Evolutionary conservation across 768 basidiomycete genomes (phyloP).

Genomic region (Hortiboletus flavorubellus): DNA sequence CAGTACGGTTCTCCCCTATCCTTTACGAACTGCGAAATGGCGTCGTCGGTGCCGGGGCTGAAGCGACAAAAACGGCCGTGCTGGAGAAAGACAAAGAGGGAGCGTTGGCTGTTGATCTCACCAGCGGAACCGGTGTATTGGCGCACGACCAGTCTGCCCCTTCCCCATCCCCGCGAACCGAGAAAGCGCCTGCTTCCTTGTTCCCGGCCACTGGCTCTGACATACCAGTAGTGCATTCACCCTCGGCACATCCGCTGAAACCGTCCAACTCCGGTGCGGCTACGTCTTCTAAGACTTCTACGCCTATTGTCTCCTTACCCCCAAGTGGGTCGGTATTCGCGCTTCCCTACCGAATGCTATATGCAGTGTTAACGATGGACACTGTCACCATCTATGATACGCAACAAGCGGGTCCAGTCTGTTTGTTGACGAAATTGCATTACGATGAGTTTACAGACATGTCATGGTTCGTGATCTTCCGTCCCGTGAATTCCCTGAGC

Average conservation of each 20-base stretch:
- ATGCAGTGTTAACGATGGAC: slow-evolving; percentile 96
- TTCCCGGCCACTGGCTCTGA: slow-evolving; percentile 8
- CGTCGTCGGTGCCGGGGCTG: slow-evolving; percentile 35
- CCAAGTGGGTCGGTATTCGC: slow-evolving; percentile 69
- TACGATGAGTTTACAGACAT: slow-evolving; percentile 98
- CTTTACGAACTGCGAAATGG: slow-evolving; percentile 84
- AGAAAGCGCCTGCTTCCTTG: slow-evolving; percentile 16
- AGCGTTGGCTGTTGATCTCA: slow-evolving; percentile 56
- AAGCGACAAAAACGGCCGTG: slow-evolving; percentile 53
- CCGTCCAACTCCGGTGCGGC: slow-evolving; percentile 10
- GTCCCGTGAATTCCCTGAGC: background rate
- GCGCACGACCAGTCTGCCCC: slow-evolving; percentile 8
- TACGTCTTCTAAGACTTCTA: slow-evolving; percentile 22
- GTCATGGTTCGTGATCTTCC: slow-evolving; percentile 66
- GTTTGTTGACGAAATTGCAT: slow-evolving; percentile 89
- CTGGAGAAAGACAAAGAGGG: slow-evolving; percentile 68
- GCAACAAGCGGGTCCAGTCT: slow-evolving; percentile 90
- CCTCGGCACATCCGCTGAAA: slow-evolving; percentile 13
- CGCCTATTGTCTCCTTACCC: slow-evolving; percentile 41
- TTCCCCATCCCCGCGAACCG: slow-evolving; percentile 14
- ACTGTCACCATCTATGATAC: slow-evolving; percentile 94
- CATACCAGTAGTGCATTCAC: slow-evolving; percentile 3
- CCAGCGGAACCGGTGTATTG: slow-evolving; percentile 31
- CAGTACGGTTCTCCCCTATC: slow-evolving; percentile 90
- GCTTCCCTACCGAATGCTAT: slow-evolving; percentile 91